Base-by-base conservation (phyloP, 2,329 filamentous ascomycete genomes). In the Emydomyces testavorans region DNA sequence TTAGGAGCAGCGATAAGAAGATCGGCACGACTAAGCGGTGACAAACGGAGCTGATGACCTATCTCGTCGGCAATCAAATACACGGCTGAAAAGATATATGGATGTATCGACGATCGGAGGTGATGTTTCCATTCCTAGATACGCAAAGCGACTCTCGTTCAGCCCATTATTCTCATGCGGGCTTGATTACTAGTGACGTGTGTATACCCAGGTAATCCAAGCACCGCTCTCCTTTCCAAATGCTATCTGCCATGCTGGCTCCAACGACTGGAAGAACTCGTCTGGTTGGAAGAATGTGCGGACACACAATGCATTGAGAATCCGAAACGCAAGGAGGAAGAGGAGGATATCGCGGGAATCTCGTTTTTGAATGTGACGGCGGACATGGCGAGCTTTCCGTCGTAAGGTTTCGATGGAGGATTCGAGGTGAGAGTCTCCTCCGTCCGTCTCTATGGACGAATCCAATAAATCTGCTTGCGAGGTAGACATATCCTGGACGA, bases 261-360 rank as follows among this genome's bases (percentile, higher is more conserved):
- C 92, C 37, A 96, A 77, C 1, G 88, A 84, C 63, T 98, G 92
- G 61, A 92, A 98, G 71, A 86, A 96, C 66, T 98, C 92, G 70
- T 98, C 92, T 23, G 92, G 92, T 66, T 98, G 92, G 69, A 98
- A 98, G 65, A 95, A 98, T 16, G 92, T 96, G 55, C 78, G 73
- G 49, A 93, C 72, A 53, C 74, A 79, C 57, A 92, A 73, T 26
- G 87, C 81, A 68, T 94, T 94, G 62, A 85, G 64, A 54, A 90
- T 74, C 47, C 92, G 85, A 53, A 94, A 76, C 34, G 78, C 72
- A 55, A 95, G 41, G 15, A 73, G 61, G 46, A 62, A 63, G 18
- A 70, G 57, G 46, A 71, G 57, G 49, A 69, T 42, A 41, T 53
- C 47, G 6, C 48, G 52, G 11, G 49, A 38, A 26, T 16, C 35